These are phyloP conservation scores for Herpetospermum pedunculosum DNA, from an alignment of 306 rosid species.

Conservation along the genomic window DNA sequence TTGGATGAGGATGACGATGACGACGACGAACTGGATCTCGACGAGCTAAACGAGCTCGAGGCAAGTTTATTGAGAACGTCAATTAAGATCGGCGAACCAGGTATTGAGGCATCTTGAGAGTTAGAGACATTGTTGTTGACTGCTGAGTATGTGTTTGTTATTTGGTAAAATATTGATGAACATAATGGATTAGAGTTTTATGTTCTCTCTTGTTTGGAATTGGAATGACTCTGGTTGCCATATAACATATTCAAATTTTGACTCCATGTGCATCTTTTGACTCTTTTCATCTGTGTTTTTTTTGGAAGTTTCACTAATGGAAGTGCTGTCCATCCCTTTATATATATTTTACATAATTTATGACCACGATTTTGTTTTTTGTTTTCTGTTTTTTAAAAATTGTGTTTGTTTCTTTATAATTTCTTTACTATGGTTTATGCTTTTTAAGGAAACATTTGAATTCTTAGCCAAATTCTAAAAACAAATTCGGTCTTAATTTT, in stretches of 20 bases:
- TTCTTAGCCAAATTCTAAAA: too few species aligned
- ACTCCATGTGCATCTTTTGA: background rate
- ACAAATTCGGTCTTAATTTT: too few species aligned
- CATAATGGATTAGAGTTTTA: slow-evolving; percentile 3
- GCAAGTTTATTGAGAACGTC: slow-evolving; percentile 16
- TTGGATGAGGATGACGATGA: slow-evolving; percentile 13
- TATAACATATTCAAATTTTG: slow-evolving; percentile 11
- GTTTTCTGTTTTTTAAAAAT: too few species aligned
- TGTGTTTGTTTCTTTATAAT: too few species aligned
- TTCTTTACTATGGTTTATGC: too few species aligned
- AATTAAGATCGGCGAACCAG: slow-evolving; percentile 11
- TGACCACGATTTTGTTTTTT: too few species aligned
- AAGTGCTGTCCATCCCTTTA: background rate
- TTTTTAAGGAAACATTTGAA: too few species aligned
- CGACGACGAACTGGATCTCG: slow-evolving; percentile 11
- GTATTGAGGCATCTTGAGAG: slow-evolving; percentile 10
- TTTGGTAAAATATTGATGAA: background rate
- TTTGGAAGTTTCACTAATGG: background rate
- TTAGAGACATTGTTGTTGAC: background rate
- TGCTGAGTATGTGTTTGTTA: background rate
- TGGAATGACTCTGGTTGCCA: background rate
- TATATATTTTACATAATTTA: too few species aligned
- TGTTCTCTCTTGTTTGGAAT: slow-evolving; percentile 3
- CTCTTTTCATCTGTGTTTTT: background rate
- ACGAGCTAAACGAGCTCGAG: slow-evolving; percentile 9